Base-by-base conservation (phyloP, 495 filamentous ascomycete genomes). In the Neurospora discreta region DNA sequence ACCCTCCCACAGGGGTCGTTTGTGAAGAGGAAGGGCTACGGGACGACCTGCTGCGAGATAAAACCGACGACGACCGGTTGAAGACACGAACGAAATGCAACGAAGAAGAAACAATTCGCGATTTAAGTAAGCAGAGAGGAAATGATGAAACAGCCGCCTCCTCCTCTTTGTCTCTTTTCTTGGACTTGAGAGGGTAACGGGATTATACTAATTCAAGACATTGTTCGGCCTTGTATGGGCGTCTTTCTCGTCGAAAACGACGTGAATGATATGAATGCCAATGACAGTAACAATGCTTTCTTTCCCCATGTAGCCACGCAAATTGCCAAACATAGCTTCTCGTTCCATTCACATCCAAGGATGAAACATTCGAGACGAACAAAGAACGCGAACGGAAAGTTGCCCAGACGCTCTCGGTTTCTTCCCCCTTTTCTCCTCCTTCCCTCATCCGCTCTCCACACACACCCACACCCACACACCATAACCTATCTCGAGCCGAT, bases 271-370 rank as follows among this genome's bases (percentile, higher is more conserved):
- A 33, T 33, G 52, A 65, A 40, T 43, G 16, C 69, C 36, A 68
- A 16, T 70, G 36, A 42, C 46, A 4, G 39, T 39, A 71, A 74
- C 73, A 72, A 72, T 71, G 68, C 52, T 60, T 70, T 71, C n/a
- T n/a, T 44, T 58, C 15, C 46, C 46, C 39, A 39, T 39, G 39
- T 39, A 10, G 39, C 46, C 46, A 30, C 20, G 46, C 46, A 20
- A 71, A 69, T 72, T 60, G n/a, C 40, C 60, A 69, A 68, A 58
- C 38, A 71, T 68, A 23, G 20, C 46, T 26, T 65, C 52, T 65
- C 52, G 20, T 68, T 71, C 44, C 44, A 68, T 71, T 33, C 52
- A 65, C 52, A 26, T 5, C 52, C 26, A 65, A 65, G 33, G 23
- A 65, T 65, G 52, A 65, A 65, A 65, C 52, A 65, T 33, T 33